Conservation (phyloP, 2,329 filamentous ascomycete genomes). For the Bisporella sp. region DNA sequence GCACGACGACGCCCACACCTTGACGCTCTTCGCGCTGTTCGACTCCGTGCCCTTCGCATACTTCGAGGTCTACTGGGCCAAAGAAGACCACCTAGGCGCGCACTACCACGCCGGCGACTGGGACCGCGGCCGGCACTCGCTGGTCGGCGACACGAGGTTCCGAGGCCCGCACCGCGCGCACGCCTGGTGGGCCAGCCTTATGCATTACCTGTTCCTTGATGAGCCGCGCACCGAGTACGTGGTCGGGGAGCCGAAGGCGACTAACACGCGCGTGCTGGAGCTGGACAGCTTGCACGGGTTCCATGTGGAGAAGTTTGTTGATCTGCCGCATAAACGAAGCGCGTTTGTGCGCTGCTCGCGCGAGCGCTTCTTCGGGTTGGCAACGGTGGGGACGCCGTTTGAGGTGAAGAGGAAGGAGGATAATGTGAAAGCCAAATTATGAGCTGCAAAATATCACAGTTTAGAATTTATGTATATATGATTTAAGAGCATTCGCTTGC, state of each 20-base stretch:
- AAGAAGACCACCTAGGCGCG: slow-evolving; percentile 55
- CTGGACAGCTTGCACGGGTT: not conserved
- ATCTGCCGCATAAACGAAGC: not conserved
- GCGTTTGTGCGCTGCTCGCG: not conserved
- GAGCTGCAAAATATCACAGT: not conserved
- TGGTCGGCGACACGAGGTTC: slow-evolving; percentile 51
- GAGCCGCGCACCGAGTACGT: slow-evolving; percentile 39
- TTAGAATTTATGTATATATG: not conserved
- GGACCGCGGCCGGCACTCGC: slow-evolving; percentile 53
- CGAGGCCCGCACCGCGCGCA: slow-evolving; percentile 53
- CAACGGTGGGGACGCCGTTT: not conserved
- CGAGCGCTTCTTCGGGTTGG: not conserved
- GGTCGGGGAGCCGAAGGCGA: not conserved
- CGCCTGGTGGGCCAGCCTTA: slow-evolving; percentile 55
- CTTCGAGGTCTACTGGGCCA: slow-evolving; percentile 76
- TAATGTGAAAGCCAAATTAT: not conserved
- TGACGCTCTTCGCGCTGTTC: slow-evolving; percentile 64
- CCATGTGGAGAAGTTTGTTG: not conserved
- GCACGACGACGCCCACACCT: slow-evolving; percentile 64
- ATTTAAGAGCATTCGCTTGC: not conserved
- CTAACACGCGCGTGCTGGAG: not conserved
- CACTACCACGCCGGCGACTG: slow-evolving; percentile 48
- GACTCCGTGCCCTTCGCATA: slow-evolving; percentile 68
- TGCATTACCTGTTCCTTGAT: slow-evolving; percentile 57
- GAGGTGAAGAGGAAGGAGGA: not conserved